phyloP scores from a whole-genome alignment of 805 yeast genomes.

The Candida anglica region DNA sequence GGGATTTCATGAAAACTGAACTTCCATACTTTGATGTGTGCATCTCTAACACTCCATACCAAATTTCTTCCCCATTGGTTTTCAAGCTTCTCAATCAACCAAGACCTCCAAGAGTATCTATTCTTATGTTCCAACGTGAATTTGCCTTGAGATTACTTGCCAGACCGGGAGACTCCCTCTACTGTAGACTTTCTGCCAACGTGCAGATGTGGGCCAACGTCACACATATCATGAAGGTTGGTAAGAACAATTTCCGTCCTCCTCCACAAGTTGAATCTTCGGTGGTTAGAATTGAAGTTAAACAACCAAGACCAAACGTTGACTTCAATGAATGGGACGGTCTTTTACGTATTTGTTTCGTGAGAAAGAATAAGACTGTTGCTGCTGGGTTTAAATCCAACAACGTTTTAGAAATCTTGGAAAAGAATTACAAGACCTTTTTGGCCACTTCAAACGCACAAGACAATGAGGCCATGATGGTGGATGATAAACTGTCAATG shows the following conservation, averaged over 20 bases:
- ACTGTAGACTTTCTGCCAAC: slow-evolving; percentile 91
- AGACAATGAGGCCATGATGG: slow-evolving; percentile 35
- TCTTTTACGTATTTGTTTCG: slow-evolving; percentile 82
- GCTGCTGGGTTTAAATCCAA: slow-evolving; percentile 87
- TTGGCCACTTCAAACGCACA: slow-evolving; percentile 47
- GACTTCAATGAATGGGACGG: slow-evolving; percentile 98
- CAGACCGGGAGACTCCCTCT: slow-evolving; percentile 91
- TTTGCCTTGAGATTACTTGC: slow-evolving; percentile 92
- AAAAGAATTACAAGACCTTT: slow-evolving; percentile 80
- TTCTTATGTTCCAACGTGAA: slow-evolving; percentile 97
- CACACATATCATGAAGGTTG: slow-evolving; percentile 97
- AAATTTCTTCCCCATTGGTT: slow-evolving; percentile 93
- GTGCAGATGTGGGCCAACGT: slow-evolving; percentile 99
- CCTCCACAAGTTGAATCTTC: slow-evolving; percentile 98
- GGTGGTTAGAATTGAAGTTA: slow-evolving; percentile 90
- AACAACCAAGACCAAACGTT: slow-evolving; percentile 88
- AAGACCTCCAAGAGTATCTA: slow-evolving; percentile 89
- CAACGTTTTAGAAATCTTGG: slow-evolving; percentile 76
- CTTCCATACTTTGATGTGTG: slow-evolving; percentile 94
- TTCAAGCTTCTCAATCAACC: slow-evolving; percentile 89
- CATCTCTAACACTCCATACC: slow-evolving; percentile 96
- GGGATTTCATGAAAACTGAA: slow-evolving; percentile 95
- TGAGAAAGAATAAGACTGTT: slow-evolving; percentile 88
- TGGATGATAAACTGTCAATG: slow-evolving; percentile 39
- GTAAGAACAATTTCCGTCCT: slow-evolving; percentile 93